Conservation (phyloP, 805 yeast genomes). For the Grigorovia transvaalensis region DNA sequence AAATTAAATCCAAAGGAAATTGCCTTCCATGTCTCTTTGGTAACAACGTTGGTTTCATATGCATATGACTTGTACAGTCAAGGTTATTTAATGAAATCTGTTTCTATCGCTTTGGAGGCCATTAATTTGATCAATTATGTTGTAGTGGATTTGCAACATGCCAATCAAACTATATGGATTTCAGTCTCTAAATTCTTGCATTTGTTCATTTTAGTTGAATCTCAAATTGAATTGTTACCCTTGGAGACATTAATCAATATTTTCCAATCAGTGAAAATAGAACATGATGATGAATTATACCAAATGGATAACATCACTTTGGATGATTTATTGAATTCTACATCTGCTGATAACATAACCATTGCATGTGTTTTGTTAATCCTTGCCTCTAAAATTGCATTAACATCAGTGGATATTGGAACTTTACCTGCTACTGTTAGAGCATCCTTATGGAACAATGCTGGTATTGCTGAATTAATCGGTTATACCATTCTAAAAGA, state of each 20-base stretch:
- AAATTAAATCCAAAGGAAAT: conserved; percentile 37
- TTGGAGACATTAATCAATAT: conserved; percentile 29
- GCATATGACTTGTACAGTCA: conserved; percentile 41
- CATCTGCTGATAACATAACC: conserved; percentile 24
- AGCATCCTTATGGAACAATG: conserved; percentile 52
- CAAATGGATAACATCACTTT: conserved; percentile 20
- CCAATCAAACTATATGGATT: conserved; percentile 57
- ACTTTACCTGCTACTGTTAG: conserved; percentile 36
- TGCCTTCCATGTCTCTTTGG: conserved; percentile 41
- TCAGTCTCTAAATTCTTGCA: conserved; percentile 47
- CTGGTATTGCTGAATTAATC: conserved; percentile 56
- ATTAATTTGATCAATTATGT: conserved; percentile 27
- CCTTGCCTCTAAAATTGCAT: conserved; percentile 38
- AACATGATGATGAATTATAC: conserved; percentile 19
- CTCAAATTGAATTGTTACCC: conserved; percentile 43
- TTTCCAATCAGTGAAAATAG: conserved; percentile 11
- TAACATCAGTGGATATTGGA: conserved; percentile 15
- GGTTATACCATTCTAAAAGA: conserved; percentile 30
- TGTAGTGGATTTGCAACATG: conserved; percentile 8
- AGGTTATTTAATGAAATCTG: conserved; percentile 63
- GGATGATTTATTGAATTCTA: conserved; percentile 11
- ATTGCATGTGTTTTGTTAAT: conserved; percentile 35
- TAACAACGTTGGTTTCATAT: conserved; percentile 47
- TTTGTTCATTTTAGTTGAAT: conserved; percentile 45
- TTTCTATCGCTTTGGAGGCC: conserved; percentile 37